phyloP scores from a whole-genome alignment of 1,284 basidiomycete genomes.

The Irpex lacteus region DNA sequence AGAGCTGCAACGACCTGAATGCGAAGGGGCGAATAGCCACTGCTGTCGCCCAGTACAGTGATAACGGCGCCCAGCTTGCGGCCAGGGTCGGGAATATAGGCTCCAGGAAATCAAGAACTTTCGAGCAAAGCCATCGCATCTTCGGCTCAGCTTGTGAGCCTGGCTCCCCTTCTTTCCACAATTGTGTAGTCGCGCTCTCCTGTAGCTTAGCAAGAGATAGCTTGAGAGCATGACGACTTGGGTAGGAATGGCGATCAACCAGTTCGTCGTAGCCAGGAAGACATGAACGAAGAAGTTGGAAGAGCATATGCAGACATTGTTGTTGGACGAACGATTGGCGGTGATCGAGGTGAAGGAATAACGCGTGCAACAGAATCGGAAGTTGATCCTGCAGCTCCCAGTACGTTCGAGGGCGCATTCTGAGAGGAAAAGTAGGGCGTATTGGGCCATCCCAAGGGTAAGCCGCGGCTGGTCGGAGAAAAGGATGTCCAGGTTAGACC shows the following conservation, averaged over 20 bases:
- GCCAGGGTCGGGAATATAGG: slow-evolving; percentile 68
- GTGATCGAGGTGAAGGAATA: slow-evolving; percentile 86
- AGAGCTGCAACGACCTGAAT: slow-evolving; percentile 89
- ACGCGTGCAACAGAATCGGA: slow-evolving; percentile 75
- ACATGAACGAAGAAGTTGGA: slow-evolving; percentile 81
- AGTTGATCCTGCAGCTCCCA: slow-evolving; percentile 75
- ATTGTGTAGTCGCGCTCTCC: slow-evolving; percentile 37
- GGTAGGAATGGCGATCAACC: slow-evolving; percentile 48
- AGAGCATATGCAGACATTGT: slow-evolving; percentile 72
- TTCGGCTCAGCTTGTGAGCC: slow-evolving; percentile 53
- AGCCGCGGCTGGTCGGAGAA: slow-evolving; percentile 70
- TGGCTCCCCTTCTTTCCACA: slow-evolving; percentile 76
- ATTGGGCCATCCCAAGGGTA: slow-evolving; percentile 78
- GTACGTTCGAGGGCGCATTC: slow-evolving; percentile 78
- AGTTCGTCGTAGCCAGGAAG: slow-evolving; percentile 69
- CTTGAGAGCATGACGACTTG: slow-evolving; percentile 47
- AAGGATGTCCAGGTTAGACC: slow-evolving; percentile 72
- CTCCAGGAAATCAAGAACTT: slow-evolving; percentile 67
- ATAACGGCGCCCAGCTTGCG: slow-evolving; percentile 79
- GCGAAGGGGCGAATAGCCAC: slow-evolving; percentile 87
- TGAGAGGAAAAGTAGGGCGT: slow-evolving; percentile 84
- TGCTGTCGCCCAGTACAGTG: slow-evolving; percentile 83
- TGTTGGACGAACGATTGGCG: slow-evolving; percentile 67
- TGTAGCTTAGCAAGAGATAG: slow-evolving; percentile 56
- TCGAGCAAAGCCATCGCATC: slow-evolving; percentile 68